Evolutionary conservation across 441 rosid genomes (phyloP), one percentile per base, ranked within the genome.

Genomic region (Eruca vesicaria): DNA sequence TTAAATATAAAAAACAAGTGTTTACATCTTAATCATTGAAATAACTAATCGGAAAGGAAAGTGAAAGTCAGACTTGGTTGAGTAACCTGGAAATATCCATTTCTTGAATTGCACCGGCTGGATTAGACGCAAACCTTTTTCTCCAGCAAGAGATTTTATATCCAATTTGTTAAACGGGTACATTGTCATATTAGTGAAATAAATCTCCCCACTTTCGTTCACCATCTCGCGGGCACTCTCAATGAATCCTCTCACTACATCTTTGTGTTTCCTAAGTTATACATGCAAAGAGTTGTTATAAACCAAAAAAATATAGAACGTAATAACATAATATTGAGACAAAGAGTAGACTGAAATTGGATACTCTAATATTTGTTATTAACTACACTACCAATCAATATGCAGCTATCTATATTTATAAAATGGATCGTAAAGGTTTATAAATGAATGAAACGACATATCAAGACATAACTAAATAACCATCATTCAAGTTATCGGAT

Each of bases 231-330:
- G 66, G 0, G 80, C 84, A 26, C 36, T 80, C 68, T 65, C 35
- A 3, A 83, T 72, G 48, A 80, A 83, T 19, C 71, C 78, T 23
- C 69, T 59, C 41, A 83, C 41, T 26, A 83, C 56, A 21, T 48
- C 18, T 35, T 52, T 63, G 57, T 80, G 67, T 45, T 45, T 45
- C 53, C 53, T 45, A 19, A 6, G 19, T n/a, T 48, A 7, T 48
- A 16, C 55, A 48, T 48, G 55, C 55, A 48, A 16, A 48, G 16
- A 48, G 2, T 41, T 48, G 4, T 16, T 48, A 6, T 15, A 45
- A 6, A 6, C 52, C 18, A 23, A 2, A 38, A n/a, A 45, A 16
- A 48, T 0, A 48, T 48, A 1, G 2, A 45, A 45, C 0, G 55
- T 16, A 16, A 8, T 2, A 48, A 45, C 16, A 45, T 16, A 48